These are phyloP conservation scores for Penicillium sumatraense DNA, from an alignment of 2,329 filamentous ascomycete genomes.

Conservation along the genomic window DNA sequence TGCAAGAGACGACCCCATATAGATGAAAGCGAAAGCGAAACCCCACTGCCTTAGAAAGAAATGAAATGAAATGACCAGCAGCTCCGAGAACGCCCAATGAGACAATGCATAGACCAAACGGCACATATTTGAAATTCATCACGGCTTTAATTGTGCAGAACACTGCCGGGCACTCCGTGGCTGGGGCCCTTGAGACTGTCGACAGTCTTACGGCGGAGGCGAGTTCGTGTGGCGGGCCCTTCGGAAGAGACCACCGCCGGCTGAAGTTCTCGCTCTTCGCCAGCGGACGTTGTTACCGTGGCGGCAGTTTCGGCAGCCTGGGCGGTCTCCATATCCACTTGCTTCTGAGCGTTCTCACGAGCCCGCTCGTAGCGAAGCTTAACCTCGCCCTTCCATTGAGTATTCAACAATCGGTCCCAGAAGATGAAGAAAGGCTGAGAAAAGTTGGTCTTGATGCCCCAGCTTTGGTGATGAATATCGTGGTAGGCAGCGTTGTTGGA, in stretches of 20 bases:
- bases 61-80: conserved; percentile 39
- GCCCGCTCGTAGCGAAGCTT: conserved; percentile 63
- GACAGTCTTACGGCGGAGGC: conserved; percentile 43
- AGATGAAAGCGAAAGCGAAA: conserved; percentile 22
- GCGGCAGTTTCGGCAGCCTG: conserved; percentile 26
- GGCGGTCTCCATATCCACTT: conserved; percentile 54
- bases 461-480: conserved; percentile 97
- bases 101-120: conserved; percentile 21
- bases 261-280: conserved; percentile 24
- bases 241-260: conserved; percentile 31
- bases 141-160: conserved; percentile 39
- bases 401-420: conserved; percentile 84
- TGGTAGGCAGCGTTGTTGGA: conserved; percentile 97
- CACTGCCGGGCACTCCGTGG: conserved; percentile 45
- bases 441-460: conserved; percentile 82
- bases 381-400: conserved; percentile 77
- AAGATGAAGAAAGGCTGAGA: conserved; percentile 75
- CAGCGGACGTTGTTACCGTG: conserved; percentile 7
- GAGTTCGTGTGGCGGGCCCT: conserved; percentile 32
- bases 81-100: conserved; percentile 25
- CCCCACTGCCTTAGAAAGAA: conserved; percentile 20
- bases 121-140: conserved; percentile 19
- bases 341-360: conserved; percentile 60
- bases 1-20: conserved; percentile 23
- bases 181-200: conserved; percentile 41